These are phyloP conservation scores for Ascobolus immersus DNA, from an alignment of 495 filamentous ascomycete species.

Conservation along the genomic window DNA sequence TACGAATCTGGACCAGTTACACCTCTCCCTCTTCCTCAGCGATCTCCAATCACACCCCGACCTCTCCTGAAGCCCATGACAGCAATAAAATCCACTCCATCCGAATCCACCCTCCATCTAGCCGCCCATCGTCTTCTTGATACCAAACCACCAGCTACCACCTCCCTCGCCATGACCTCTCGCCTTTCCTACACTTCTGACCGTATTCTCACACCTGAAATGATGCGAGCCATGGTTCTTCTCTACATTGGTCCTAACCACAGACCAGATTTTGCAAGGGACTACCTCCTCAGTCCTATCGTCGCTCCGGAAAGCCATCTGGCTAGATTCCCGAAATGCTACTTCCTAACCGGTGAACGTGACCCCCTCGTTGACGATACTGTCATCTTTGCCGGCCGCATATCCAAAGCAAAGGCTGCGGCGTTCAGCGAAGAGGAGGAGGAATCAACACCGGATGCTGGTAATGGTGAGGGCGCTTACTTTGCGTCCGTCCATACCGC, in stretches of 20 bases:
- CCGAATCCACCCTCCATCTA: conserved; percentile 13
- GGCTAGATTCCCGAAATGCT: conserved; percentile 65
- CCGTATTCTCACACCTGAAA: conserved; percentile 79
- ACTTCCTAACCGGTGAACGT: conserved; percentile 79
- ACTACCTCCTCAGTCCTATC: conserved; percentile 72
- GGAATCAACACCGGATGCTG: conserved; percentile 11
- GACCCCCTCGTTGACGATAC: conserved; percentile 94
- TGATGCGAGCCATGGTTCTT: conserved; percentile 99
- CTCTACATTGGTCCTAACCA: conserved; percentile 85
- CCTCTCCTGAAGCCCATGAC: conserved; percentile 20
- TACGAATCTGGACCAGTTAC: neutral
- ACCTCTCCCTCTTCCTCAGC: conserved; percentile 1
- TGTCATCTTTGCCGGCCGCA: conserved; percentile 70
- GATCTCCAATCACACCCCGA: conserved; percentile 19
- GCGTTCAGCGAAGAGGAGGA: conserved; percentile 17
- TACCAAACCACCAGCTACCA: conserved; percentile 48
- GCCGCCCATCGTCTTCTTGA: conserved; percentile 17
- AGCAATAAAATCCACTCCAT: conserved; percentile 14
- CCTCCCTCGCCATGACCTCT: conserved; percentile 69
- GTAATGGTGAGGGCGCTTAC: no score
- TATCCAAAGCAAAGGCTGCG: conserved; percentile 57
- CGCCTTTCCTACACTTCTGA: conserved; percentile 97
- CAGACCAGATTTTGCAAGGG: conserved; percentile 73
- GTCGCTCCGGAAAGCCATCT: conserved; percentile 66
- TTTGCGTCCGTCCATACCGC: neutral